phyloP scores from a whole-genome alignment of 73 alveolate species.

The Vitrella brassicaformis region DNA sequence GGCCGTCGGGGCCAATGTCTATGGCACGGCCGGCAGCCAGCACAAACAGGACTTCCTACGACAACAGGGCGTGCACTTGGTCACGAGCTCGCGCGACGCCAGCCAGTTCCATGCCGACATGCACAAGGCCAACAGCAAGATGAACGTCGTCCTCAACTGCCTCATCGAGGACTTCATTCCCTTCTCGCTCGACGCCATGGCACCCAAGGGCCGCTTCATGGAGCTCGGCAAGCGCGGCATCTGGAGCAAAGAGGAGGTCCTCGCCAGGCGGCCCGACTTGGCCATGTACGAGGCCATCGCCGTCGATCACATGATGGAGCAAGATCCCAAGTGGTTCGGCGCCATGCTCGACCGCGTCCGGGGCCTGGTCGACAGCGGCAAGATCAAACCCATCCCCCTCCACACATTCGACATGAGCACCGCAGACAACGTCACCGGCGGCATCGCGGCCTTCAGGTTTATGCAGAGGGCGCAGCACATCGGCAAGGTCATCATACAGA shows the following conservation, averaged over 20 bases:
- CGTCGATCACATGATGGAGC: slow-evolving; percentile 10
- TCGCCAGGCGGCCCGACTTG: slow-evolving; percentile 10
- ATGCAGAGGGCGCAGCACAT: slow-evolving; percentile 28
- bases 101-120: slow-evolving; percentile 15
- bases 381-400: not conserved
- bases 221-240: slow-evolving; percentile 42
- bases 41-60: slow-evolving; percentile 17
- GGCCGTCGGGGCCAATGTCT: slow-evolving; percentile 25
- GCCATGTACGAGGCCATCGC: not conserved
- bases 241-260: slow-evolving; percentile 24
- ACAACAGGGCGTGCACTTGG: slow-evolving; percentile 1
- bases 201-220: slow-evolving; percentile 24
- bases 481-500: slow-evolving; percentile 24
- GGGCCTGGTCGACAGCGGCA: not conserved
- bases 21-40: slow-evolving; percentile 30
- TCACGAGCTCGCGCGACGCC: slow-evolving; percentile 30
- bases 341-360: not conserved
- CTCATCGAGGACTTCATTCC: slow-evolving; percentile 27
- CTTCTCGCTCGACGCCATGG: slow-evolving; percentile 18
- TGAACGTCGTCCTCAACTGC: slow-evolving; percentile 30
- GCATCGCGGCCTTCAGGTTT: slow-evolving; percentile 23
- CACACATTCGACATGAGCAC: slow-evolving; percentile 1
- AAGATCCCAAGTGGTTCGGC: not conserved
- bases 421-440: slow-evolving; percentile 10
- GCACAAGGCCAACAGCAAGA: not conserved